These are phyloP conservation scores for Fusarium tricinctum DNA, from an alignment of 2,329 filamentous ascomycete genomes.

Conservation along the genomic window DNA sequence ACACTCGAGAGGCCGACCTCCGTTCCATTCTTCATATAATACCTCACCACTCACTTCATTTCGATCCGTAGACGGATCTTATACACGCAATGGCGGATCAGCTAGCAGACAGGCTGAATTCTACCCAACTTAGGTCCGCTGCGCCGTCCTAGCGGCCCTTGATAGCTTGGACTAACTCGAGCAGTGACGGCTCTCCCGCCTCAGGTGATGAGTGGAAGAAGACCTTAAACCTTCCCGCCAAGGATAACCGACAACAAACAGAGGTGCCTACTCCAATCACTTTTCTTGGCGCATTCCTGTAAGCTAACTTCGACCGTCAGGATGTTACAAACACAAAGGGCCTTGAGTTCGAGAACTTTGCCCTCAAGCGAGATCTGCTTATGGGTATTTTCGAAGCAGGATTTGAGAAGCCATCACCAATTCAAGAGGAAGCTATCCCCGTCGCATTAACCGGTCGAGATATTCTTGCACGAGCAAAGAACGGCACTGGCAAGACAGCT, in stretches of 20 bases:
- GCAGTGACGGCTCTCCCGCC: constrained; percentile 63
- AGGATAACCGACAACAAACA: constrained; percentile 84
- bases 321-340: constrained; percentile 99
- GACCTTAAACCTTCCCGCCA: constrained; percentile 77
- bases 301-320: constrained; percentile 60
- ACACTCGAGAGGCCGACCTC: constrained; percentile 35
- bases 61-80: constrained; percentile 48
- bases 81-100: constrained; percentile 60
- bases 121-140: constrained; percentile 59
- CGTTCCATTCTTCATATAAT: constrained; percentile 46
- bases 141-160: constrained; percentile 40
- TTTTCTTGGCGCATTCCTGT: constrained; percentile 17
- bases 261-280: constrained; percentile 66
- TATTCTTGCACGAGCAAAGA: constrained; percentile 96
- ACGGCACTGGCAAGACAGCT: constrained; percentile 97
- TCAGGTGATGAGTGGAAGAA: constrained; percentile 78
- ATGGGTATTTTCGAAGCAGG: constrained; percentile 99
- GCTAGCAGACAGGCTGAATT: constrained; percentile 61
- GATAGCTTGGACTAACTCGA: constrained; percentile 55
- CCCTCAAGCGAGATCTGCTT: constrained; percentile 92
- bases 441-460: constrained; percentile 96
- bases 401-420: constrained; percentile 98
- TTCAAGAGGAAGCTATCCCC: constrained; percentile 99
- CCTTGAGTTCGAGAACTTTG: constrained; percentile 97
- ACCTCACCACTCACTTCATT: constrained; percentile 37